Base-by-base conservation (phyloP, 805 yeast species). In the Starmerella ratchasimensis region DNA sequence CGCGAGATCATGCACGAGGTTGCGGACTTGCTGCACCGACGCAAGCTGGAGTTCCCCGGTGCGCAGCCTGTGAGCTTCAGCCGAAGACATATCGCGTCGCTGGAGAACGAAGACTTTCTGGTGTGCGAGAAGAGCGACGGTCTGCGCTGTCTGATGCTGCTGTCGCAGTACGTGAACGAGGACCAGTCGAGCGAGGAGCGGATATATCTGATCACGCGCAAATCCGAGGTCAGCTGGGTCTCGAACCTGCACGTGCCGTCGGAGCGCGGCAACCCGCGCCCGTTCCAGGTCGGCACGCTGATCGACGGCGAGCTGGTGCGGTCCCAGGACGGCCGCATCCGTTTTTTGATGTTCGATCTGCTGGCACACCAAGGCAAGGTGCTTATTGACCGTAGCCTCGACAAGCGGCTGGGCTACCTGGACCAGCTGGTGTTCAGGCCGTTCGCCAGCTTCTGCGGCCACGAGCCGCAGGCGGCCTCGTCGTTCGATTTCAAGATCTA, bases 71-170 rank as follows among this genome's bases (percentile, higher is more conserved):
- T 88, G 2, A 81, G 94, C 19, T 86, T 90, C 54, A 76, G 80
- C 30, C 66, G 82, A 38, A 62, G 67, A 24, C 95, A 88, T 59
- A 63, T 90, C 18, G 71, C 72, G 33, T 71, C 74, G 24, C 61
- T 90, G 33, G 55, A 68, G 53, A 60, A 67, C 3, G 74, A 76
- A 41, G 97, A 93, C 52, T 90, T 86, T 54, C 76, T 75, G 48
- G 98, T 90, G 0, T 93, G 98, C 61, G 99, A 90, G 53, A 90
- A 90, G 56, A 73, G 90, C 0, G 98, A 90, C 59, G 99, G 99
- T 0, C 62, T 88, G 34, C 65, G 99, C 37, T 83, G 93, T 41
- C 62, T 90, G 37, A 64, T 90, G 65, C 68, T 71, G 46, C 58
- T 64, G 19, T 60, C 71, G 24, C 78, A 76, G 38, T 77, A 79